Evolutionary conservation across 108 stramenopile genomes (phyloP), one percentile per base, ranked within the genome.

Genomic region (Seminavis robusta): DNA sequence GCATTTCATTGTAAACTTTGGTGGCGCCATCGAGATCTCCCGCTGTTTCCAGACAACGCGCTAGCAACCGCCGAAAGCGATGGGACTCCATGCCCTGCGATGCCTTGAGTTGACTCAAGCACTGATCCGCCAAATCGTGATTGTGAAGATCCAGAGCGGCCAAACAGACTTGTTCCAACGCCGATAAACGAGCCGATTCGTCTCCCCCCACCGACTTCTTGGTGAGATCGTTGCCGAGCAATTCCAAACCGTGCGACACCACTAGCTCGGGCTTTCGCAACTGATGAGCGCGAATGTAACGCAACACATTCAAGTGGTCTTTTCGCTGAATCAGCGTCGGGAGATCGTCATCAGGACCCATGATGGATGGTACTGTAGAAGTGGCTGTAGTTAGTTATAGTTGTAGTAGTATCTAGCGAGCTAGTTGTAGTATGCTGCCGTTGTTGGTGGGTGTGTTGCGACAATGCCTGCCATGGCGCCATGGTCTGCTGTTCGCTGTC

Each of bases 221-320:
- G 36, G 32, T 25, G 27, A 61, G 9, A 10, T 73, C 27, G 29
- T 42, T 23, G 3, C 80, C 79, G 16, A 90, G 62, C 32, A 84
- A 53, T 29, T 53, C 55, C 52, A 48, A 52, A 7, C 89, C 89
- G 54, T 83, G 81, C 13, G 43, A 15, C 1, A 90, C 47, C 7
- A 84, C 84, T 16, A 76, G 47, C 13, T 59, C 44, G 4, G 89
- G 81, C 58, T 86, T 76, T 23, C 89, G 77, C 4, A 90, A 46
- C 62, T 86, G 63, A 65, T 86, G 79, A 7, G 81, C 72, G 40
- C 89, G 83, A 53, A 90, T 69, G 55, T 84, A 86, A 33, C 84
- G 74, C 33, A 90, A 65, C 32, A 83, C 76, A 41, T 73, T 77
- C 33, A 85, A 52, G 53, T 86, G 84, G 44, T 90, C 85, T 9